Evolutionary conservation across 148 eudicot species (phyloP).

Genomic region (Vaccinium corymbosum): DNA sequence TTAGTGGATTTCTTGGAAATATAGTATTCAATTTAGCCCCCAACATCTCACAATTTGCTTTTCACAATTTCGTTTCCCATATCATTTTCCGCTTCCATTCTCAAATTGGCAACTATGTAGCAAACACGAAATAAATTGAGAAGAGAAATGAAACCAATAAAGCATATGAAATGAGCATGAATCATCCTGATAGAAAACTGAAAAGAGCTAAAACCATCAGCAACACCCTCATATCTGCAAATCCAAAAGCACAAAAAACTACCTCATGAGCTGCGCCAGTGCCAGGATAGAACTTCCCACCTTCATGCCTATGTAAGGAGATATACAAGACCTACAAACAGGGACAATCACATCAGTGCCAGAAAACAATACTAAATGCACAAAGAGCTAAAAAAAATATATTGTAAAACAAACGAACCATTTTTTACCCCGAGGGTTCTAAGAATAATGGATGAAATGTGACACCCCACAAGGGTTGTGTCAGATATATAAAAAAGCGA

Average conservation of each 20-base stretch:
- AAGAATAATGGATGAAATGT: too few species aligned
- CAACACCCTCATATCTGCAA: not conserved
- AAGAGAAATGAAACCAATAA: not conserved
- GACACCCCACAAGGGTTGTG: too few species aligned
- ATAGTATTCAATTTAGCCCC: not conserved
- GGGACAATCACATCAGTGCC: constrained; percentile 7
- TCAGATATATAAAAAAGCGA: not conserved
- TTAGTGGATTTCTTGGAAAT: not conserved
- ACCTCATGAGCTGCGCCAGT: constrained; percentile 95
- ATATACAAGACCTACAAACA: constrained; percentile 74
- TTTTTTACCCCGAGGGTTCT: too few species aligned
- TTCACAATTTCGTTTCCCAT: not conserved
- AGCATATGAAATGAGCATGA: constrained; percentile 3
- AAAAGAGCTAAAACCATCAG: constrained; percentile 3
- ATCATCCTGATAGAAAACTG: not conserved
- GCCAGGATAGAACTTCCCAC: constrained; percentile 93
- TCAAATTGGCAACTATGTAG: not conserved
- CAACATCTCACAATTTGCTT: not conserved
- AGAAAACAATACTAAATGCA: not conserved
- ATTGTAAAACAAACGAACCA: not conserved
- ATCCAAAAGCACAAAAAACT: constrained; percentile 8
- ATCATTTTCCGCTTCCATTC: not conserved
- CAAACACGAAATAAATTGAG: not conserved
- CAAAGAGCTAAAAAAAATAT: not conserved
- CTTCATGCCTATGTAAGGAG: constrained; percentile 96